Percentiles rank a stretch among this genome's conserved stretches.
These are phyloP conservation scores for Cydonia oblonga DNA, from an alignment of 331 rosid species.

Conservation along the genomic window DNA sequence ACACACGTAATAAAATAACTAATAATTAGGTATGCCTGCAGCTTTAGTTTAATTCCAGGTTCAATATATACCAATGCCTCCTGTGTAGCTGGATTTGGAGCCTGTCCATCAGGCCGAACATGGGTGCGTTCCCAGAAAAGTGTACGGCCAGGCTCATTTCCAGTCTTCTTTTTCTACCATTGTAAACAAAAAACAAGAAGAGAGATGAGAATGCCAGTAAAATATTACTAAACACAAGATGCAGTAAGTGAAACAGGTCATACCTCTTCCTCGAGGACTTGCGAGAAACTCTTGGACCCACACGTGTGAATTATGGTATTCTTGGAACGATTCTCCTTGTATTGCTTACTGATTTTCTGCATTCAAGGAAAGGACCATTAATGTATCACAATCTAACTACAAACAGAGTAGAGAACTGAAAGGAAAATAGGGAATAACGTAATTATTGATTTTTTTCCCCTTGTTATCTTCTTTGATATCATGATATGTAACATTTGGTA, in stretches of 20 bases:
- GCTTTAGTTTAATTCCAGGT: not conserved
- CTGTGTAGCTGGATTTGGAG: constrained; percentile 1
- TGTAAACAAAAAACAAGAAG: not conserved
- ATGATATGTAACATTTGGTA: not conserved
- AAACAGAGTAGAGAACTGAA: not conserved
- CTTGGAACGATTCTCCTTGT: constrained; percentile 3
- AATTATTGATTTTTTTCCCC: not conserved
- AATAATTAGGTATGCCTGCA: not conserved
- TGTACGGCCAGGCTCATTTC: not conserved
- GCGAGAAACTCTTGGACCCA: constrained; percentile 4
- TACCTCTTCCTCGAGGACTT: not conserved
- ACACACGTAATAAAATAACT: not conserved
- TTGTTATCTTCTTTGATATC: not conserved
- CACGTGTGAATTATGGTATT: not conserved
- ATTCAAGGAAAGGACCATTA: not conserved
- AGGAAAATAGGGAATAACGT: not conserved
- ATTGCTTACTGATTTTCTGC: not conserved
- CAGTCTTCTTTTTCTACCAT: not conserved
- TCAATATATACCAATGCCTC: constrained; percentile 1
- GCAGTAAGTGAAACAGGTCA: not conserved
- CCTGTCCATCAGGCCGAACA: not conserved
- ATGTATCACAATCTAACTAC: not conserved
- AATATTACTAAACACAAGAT: not conserved
- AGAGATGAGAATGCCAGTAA: not conserved
- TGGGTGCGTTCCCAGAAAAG: not conserved